Base-by-base conservation (phyloP, 2,329 filamentous ascomycete species). In the Aschersonia sp. region DNA sequence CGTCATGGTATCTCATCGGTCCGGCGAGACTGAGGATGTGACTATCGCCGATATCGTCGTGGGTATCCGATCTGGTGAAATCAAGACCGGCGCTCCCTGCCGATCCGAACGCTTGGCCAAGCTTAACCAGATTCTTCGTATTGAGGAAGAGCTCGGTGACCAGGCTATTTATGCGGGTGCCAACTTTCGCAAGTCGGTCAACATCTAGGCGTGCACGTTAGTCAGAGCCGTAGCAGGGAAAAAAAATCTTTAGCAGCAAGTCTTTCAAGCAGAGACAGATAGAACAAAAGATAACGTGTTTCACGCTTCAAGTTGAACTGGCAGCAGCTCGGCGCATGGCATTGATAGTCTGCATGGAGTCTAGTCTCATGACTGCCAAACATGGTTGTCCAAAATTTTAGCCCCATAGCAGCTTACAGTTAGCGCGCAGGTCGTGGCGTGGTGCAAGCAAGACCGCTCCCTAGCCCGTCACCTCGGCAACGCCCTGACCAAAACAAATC, bases 101-200 rank as follows among this genome's bases (percentile, higher is more conserved):
- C 85, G 92, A 64, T 96, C 91, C 60, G 92, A 98, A 81, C 89
- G 92, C 77, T 80, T 97, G 59, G 92, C 92, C 70, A 98, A 98
- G 82, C 86, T 98, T 67, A 98, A 98, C 85, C 92, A 98, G 79
- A 95, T 98, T 64, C 85, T 98, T 65, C 88, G 92, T 66, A 98
- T 98, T 61, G 92, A 98, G 81, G 92, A 98, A 77, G 92, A 98
- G 79, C 84, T 98, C 55, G 89, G 89, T 60, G 78, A 82, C 61
- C 84, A 92, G 61, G 92, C 91, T 59, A 65, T 97, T 71, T 98
- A 91, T 67, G 89, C 91, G 59, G 92, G 92, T 59, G 72, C 77
- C 64, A 89, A 88, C 65, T 98, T 97, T 87, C 85, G 91, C 75
- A 89, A 73, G 59, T 73, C 91, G 54, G 84, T 96, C 62, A 89